phyloP scores from a whole-genome alignment of 2,329 filamentous ascomycete genomes.

The Monosporascus cannonballus region DNA sequence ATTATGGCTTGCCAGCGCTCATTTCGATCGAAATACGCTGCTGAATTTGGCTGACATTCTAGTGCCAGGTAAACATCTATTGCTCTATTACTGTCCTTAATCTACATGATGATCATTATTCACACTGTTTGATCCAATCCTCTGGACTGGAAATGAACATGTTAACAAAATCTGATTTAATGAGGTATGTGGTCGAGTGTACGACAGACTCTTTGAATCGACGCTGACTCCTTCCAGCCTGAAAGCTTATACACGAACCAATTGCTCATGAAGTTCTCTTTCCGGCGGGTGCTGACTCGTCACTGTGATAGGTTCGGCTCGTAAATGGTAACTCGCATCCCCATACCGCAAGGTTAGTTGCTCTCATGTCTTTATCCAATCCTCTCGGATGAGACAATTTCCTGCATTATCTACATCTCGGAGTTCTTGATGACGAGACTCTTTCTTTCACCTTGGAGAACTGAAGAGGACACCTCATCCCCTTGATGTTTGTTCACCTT shows the following conservation, averaged over 20 bases:
- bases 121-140: constrained; percentile 33
- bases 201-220: neutral
- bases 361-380: constrained; percentile 7
- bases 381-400: constrained; percentile 43
- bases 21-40: constrained; percentile 11
- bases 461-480: constrained; percentile 35
- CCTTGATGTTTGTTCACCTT: constrained; percentile 12
- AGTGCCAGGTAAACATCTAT: constrained; percentile 22
- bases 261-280: neutral
- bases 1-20: constrained; percentile 30
- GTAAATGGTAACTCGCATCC: neutral
- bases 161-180: constrained; percentile 31
- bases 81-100: neutral
- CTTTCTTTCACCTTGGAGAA: constrained; percentile 55
- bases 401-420: constrained; percentile 40
- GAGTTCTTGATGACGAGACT: constrained; percentile 52
- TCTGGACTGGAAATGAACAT: constrained; percentile 29
- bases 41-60: constrained; percentile 20
- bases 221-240: constrained; percentile 21
- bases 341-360: constrained; percentile 4
- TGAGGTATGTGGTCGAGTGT: constrained; percentile 23
- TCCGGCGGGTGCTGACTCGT: constrained; percentile 11
- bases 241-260: constrained; percentile 12
- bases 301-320: constrained; percentile 10
- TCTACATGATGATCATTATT: constrained; percentile 32